Evolutionary conservation across 306 rosid species (phyloP).

Genomic region (Macrotyloma uniflorum): DNA sequence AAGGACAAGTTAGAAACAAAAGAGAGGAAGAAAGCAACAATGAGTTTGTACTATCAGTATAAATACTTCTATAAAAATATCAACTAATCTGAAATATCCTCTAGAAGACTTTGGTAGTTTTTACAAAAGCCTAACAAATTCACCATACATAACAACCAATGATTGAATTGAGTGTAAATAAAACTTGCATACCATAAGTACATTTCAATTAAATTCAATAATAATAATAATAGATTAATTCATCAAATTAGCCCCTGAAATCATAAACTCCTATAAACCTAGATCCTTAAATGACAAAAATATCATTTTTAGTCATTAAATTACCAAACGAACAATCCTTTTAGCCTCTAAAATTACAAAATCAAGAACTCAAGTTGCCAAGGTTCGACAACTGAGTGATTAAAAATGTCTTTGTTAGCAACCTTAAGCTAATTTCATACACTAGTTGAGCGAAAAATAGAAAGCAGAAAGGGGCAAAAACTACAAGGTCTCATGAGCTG

Average conservation of each 20-base stretch:
- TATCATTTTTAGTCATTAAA: not conserved
- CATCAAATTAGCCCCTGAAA: not conserved
- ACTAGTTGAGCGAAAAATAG: not conserved
- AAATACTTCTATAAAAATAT: not conserved
- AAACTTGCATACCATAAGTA: not conserved
- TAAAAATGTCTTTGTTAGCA: not conserved
- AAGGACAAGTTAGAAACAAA: constrained; percentile 12
- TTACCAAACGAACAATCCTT: not conserved
- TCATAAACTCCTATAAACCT: not conserved
- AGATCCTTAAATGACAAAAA: not conserved
- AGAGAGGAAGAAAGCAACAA: not conserved
- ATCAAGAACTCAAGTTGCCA: not conserved
- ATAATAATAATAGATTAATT: not conserved
- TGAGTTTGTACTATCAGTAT: not conserved
- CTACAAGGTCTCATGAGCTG: constrained; percentile 95
- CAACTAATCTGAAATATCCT: not conserved
- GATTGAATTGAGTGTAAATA: not conserved
- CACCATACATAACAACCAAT: not conserved
- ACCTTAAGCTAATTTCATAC: not conserved
- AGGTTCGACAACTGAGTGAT: not conserved
- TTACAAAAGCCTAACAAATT: not conserved
- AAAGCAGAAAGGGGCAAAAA: not conserved
- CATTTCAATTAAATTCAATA: not conserved
- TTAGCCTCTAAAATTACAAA: not conserved
- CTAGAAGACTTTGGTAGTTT: not conserved